phyloP scores from a whole-genome alignment of 2,329 filamentous ascomycete genomes.

The Capronia americana region DNA sequence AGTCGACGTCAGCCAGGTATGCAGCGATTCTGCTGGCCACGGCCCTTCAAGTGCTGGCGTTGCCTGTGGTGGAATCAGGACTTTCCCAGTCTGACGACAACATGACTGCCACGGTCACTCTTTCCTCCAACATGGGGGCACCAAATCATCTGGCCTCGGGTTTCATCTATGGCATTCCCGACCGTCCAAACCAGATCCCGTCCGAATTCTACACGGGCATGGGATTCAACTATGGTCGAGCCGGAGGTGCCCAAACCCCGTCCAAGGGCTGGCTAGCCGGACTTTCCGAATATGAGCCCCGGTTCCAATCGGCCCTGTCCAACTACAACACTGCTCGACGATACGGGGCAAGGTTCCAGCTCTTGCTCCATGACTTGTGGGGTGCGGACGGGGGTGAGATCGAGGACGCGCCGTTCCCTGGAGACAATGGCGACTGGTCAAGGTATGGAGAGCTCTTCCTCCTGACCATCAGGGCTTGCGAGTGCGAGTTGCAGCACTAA shows the following conservation, averaged over 20 bases:
- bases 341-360: neutral
- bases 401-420: neutral
- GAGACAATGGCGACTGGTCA: neutral
- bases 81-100: neutral
- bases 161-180: neutral
- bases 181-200: neutral
- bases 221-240: neutral
- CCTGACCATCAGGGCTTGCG: neutral
- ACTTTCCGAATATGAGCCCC: neutral
- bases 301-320: slow-evolving; percentile 1
- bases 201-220: slow-evolving; percentile 1
- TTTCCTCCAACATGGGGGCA: neutral
- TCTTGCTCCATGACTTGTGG: neutral
- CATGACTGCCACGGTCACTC: neutral
- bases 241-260: neutral
- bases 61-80: neutral
- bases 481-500: neutral
- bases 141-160: neutral
- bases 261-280: neutral
- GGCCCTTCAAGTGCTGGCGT: neutral
- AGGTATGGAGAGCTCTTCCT: neutral
- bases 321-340: neutral
- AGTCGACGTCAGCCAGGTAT: neutral
- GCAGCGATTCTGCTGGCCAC: neutral
- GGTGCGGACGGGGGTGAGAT: neutral